phyloP scores from a whole-genome alignment of 1,284 basidiomycete species.

The Phlebopus sp. region DNA sequence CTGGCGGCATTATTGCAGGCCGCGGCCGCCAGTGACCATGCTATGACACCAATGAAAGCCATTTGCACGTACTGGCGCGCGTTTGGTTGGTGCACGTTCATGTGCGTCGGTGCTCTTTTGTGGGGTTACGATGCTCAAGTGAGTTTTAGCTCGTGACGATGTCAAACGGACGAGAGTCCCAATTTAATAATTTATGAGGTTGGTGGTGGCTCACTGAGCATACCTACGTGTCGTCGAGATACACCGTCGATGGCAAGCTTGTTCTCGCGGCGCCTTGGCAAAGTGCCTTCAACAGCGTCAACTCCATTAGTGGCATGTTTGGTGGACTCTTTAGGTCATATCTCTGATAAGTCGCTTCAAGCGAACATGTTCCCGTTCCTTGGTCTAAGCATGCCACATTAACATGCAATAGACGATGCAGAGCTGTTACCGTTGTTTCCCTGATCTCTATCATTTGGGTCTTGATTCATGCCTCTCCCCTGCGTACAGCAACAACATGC shows the following conservation, averaged over 20 bases:
- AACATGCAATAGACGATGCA: slow-evolving; percentile 15
- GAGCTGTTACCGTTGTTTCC: slow-evolving; percentile 22
- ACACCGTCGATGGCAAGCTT: slow-evolving; percentile 2
- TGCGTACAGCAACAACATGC: slow-evolving; percentile 21
- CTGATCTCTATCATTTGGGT: slow-evolving; percentile 24
- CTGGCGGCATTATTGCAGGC: slow-evolving; percentile 22
- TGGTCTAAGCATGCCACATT: background rate
- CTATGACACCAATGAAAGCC: slow-evolving; percentile 18
- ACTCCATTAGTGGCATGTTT: slow-evolving; percentile 26
- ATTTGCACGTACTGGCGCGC: slow-evolving; percentile 26
- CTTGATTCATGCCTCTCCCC: slow-evolving; percentile 26
- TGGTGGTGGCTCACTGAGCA: slow-evolving; percentile 21
- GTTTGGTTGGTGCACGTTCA: slow-evolving; percentile 26
- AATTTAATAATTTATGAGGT: slow-evolving; percentile 12
- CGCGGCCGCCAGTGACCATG: slow-evolving; percentile 23
- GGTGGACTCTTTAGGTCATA: slow-evolving; percentile 26
- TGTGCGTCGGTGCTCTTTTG: slow-evolving; percentile 25
- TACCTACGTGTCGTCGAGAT: slow-evolving; percentile 28
- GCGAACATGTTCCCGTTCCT: no score
- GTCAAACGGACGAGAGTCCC: background rate
- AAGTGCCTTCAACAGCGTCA: slow-evolving; percentile 28
- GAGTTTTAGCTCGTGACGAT: background rate
- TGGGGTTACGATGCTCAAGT: slow-evolving; percentile 31
- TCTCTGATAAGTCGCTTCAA: slow-evolving; percentile 17
- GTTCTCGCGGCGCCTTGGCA: slow-evolving; percentile 30